A percentile compares a stretch with the other conserved stretches of the same genome.
phyloP scores from a whole-genome alignment of 2,329 filamentous ascomycete species.

The Drechmeria coniospora region DNA sequence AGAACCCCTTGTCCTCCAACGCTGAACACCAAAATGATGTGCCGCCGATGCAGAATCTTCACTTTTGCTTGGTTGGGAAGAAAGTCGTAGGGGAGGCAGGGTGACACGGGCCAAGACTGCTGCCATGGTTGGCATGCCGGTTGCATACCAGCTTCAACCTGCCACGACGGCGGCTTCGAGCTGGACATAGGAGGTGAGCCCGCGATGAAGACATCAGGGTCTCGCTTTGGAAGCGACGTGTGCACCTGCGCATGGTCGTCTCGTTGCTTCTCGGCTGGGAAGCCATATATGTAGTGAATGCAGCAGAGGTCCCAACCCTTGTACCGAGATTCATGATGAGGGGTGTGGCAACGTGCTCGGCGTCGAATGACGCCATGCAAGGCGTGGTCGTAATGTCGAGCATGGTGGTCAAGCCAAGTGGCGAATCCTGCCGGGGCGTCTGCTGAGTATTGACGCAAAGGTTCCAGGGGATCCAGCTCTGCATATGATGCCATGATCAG shows the following conservation, averaged over 20 bases:
- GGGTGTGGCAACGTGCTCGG: conserved; percentile 2
- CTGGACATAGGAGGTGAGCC: conserved; percentile 4
- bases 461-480: conserved; percentile 17
- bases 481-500: not conserved
- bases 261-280: conserved; percentile 32
- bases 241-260: conserved; percentile 36
- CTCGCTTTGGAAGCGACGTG: conserved; percentile 21
- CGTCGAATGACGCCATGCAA: conserved; percentile 14
- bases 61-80: conserved; percentile 4
- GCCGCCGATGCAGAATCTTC: conserved; percentile 4
- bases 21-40: conserved; percentile 23
- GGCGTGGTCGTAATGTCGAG: conserved; percentile 32
- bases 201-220: conserved; percentile 26
- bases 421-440: conserved; percentile 30
- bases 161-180: conserved; percentile 1
- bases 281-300: conserved; percentile 43
- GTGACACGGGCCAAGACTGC: conserved; percentile 1
- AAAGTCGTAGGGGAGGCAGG: conserved; percentile 6
- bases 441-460: conserved; percentile 13
- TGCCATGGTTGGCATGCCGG: not conserved
- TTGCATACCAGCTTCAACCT: not conserved
- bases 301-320: conserved; percentile 42
- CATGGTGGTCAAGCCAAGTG: conserved; percentile 37
- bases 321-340: conserved; percentile 17
- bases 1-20: conserved; percentile 20